Percentiles rank a stretch among this genome's conserved stretches.
phyloP scores from a whole-genome alignment of 148 eudicot species.

The Silene conica region DNA sequence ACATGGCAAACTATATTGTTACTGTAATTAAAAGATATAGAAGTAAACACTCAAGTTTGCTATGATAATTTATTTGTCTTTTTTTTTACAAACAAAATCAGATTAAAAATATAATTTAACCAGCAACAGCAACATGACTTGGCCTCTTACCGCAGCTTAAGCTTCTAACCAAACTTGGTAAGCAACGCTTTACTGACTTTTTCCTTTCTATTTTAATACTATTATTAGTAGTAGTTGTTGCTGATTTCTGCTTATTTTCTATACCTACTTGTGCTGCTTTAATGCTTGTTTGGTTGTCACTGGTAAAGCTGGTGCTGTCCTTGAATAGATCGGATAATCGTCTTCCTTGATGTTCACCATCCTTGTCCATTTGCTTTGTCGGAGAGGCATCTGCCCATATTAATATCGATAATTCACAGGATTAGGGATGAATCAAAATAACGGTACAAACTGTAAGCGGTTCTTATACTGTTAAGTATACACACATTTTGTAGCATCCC shows the following conservation, averaged over 20 bases:
- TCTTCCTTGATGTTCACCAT: slow-evolving; percentile 26
- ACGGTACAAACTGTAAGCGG: background rate
- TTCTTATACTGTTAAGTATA: no score
- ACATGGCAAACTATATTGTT: background rate
- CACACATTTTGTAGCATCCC: no score
- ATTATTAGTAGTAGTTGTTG: background rate
- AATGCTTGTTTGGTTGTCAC: slow-evolving; percentile 25
- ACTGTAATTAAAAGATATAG: background rate
- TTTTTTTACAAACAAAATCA: slow-evolving; percentile 14
- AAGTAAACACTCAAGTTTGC: slow-evolving; percentile 4
- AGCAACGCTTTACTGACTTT: slow-evolving; percentile 23
- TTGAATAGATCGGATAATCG: slow-evolving; percentile 22
- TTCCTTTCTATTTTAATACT: background rate
- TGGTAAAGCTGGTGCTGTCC: slow-evolving; percentile 15
- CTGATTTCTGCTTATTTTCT: background rate
- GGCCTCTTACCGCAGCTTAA: slow-evolving; percentile 29
- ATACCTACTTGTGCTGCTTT: slow-evolving; percentile 13
- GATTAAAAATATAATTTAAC: background rate
- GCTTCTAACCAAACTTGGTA: slow-evolving; percentile 33
- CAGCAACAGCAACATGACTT: slow-evolving; percentile 19
- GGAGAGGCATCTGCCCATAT: slow-evolving; percentile 15
- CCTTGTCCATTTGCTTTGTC: background rate
- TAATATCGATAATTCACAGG: background rate
- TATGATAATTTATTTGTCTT: background rate
- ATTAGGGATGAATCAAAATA: no score